Conservation (phyloP, 768 basidiomycete genomes). For the Rhizopogon vesiculosus region DNA sequence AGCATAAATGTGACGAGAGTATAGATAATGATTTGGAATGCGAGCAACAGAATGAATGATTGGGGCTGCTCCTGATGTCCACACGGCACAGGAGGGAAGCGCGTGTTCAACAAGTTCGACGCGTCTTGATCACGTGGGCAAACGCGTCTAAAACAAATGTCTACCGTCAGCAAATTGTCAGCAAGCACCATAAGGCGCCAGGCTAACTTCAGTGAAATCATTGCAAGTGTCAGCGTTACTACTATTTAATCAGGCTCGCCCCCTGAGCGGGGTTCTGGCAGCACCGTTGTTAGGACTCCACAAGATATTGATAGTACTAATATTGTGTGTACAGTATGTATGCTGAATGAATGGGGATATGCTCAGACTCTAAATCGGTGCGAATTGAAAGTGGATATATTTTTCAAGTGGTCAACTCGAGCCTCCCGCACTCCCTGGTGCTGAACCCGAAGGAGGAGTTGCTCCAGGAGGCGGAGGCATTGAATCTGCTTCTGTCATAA, state of each 20-base stretch:
- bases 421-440: conserved; percentile 12
- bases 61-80: neutral
- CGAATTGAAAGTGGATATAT: conserved; percentile 10
- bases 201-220: no score
- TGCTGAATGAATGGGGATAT: conserved; percentile 24
- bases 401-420: conserved; percentile 15
- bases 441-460: conserved; percentile 8
- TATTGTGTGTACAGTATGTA: conserved; percentile 10
- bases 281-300: no score
- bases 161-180: no score
- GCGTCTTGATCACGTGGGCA: conserved; percentile 1
- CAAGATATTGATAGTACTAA: neutral
- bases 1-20: conserved; percentile 37
- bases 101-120: neutral
- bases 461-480: conserved; percentile 13
- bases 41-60: neutral
- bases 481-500: conserved; percentile 16
- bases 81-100: neutral
- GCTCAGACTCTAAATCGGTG: conserved; percentile 8
- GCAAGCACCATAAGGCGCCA: no score
- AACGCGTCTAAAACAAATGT: neutral
- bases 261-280: no score
- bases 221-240: no score
- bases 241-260: no score
- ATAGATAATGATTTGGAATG: neutral